A percentile compares a stretch with the other conserved stretches of the same genome.
Conservation (phyloP, 805 yeast genomes). For the Candida nonsorbophila region DNA sequence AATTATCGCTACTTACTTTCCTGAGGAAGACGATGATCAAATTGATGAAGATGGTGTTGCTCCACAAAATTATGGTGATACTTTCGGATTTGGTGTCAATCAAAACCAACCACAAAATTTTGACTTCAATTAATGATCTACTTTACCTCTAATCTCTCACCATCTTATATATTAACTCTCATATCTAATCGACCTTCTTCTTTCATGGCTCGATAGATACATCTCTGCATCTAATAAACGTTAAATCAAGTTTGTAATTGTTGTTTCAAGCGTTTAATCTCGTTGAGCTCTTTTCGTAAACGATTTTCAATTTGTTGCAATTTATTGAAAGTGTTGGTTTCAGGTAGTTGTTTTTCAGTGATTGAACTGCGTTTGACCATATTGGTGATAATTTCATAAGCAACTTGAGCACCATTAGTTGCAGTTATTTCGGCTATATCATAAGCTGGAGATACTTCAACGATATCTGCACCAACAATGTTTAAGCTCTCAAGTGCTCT, state of each 20-base stretch:
- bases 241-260: no score
- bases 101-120: conserved; percentile 47
- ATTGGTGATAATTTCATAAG: conserved; percentile 63
- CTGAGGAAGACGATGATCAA: conserved; percentile 73
- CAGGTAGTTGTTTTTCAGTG: no score
- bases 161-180: no score
- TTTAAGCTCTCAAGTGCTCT: conserved; percentile 40
- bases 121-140: conserved; percentile 45
- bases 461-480: conserved; percentile 52
- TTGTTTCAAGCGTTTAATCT: no score
- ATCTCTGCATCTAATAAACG: no score
- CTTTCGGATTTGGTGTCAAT: conserved; percentile 81
- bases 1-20: conserved; percentile 87
- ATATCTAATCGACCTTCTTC: no score
- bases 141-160: no score
- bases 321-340: no score
- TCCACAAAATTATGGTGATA: conserved; percentile 73
- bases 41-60: conserved; percentile 65
- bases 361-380: conserved; percentile 80
- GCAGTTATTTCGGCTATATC: conserved; percentile 64
- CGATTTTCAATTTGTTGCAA: no score
- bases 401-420: conserved; percentile 66
- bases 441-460: conserved; percentile 58
- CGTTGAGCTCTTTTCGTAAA: no score
- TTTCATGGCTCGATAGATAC: no score